Conservation (phyloP, 176 grass and related monocot genomes). For the Lolium multiflorum region DNA sequence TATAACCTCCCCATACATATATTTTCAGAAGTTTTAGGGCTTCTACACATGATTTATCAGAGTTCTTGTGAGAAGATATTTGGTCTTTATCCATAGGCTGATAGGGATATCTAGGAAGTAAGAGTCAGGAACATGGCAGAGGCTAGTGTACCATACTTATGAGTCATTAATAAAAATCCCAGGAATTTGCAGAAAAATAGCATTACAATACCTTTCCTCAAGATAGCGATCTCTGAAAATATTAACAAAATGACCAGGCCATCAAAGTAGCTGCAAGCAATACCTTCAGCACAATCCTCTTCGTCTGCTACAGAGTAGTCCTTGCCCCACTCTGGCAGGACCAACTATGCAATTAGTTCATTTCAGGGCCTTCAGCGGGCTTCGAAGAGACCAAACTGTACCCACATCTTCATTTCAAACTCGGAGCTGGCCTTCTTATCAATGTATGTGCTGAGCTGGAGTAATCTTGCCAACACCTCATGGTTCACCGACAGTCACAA, state of each 20-base stretch:
- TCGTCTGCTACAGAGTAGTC: constrained; percentile 36
- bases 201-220: constrained; percentile 14
- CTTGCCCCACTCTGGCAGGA: too few relatives aligned
- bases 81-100: background rate
- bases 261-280: constrained; percentile 45
- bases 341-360: constrained; percentile 40
- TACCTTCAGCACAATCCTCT: constrained; percentile 33
- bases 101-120: background rate
- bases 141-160: background rate
- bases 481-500: background rate
- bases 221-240: constrained; percentile 19
- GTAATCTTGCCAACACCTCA: constrained; percentile 33
- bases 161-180: background rate
- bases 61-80: background rate
- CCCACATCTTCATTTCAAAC: constrained; percentile 13
- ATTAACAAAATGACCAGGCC: constrained; percentile 17
- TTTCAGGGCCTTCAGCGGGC: constrained; percentile 23
- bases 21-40: background rate
- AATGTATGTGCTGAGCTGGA: constrained; percentile 22
- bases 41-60: background rate
- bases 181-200: background rate
- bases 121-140: too few relatives aligned
- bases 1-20: too few relatives aligned
- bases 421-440: background rate
- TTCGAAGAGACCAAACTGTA: constrained; percentile 28